Conservation (phyloP, 805 yeast species). For the Starmera caribaea region DNA sequence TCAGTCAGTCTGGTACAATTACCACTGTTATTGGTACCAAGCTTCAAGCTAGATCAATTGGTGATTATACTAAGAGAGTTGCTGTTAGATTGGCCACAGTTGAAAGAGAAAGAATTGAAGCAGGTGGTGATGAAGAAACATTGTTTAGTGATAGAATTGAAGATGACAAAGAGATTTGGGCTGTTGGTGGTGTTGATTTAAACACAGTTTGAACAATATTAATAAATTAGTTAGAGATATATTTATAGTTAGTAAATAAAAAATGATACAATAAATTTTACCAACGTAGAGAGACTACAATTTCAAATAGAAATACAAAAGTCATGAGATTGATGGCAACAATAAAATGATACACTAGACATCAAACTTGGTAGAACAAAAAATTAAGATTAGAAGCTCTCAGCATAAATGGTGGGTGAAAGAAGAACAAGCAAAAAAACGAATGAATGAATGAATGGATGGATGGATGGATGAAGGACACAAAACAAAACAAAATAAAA, state of each 20-base stretch:
- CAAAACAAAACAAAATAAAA: background rate
- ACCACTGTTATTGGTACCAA: slow-evolving; percentile 36
- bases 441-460: too few relatives aligned
- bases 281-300: too few relatives aligned
- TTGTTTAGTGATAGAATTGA: slow-evolving; percentile 79
- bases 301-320: too few relatives aligned
- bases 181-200: slow-evolving; percentile 63
- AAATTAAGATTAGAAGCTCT: too few relatives aligned
- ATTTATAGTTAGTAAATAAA: too few relatives aligned
- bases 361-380: too few relatives aligned
- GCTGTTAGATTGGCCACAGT: slow-evolving; percentile 78
- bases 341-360: too few relatives aligned
- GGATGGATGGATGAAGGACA: too few relatives aligned
- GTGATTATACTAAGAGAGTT: slow-evolving; percentile 86
- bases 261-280: too few relatives aligned
- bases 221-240: background rate
- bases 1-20: slow-evolving; percentile 25
- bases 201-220: background rate
- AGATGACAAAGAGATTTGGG: slow-evolving; percentile 84
- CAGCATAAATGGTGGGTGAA: too few relatives aligned
- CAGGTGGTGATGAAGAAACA: slow-evolving; percentile 85
- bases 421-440: too few relatives aligned
- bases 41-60: slow-evolving; percentile 61
- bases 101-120: slow-evolving; percentile 79
- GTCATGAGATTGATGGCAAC: too few relatives aligned